A percentile compares a stretch with the other conserved stretches of the same genome.
Evolutionary conservation across 2,329 filamentous ascomycete genomes (phyloP).

Genomic region (Curvularia sp.): DNA sequence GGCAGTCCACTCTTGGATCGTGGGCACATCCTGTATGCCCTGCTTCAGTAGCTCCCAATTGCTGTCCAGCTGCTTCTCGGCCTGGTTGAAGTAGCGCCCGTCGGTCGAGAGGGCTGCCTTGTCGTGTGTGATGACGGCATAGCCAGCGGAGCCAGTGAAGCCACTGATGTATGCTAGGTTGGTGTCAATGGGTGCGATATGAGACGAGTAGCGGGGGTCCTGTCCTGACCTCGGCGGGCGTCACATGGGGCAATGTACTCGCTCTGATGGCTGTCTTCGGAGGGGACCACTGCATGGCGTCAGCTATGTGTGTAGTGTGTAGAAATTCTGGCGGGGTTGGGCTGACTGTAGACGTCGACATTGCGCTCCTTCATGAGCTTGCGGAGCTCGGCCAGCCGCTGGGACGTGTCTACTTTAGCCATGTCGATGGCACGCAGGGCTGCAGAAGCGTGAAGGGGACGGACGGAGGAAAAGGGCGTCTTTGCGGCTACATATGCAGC

Average conservation of each 20-base stretch:
- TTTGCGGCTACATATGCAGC: slow-evolving; percentile 38
- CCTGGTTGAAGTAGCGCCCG: slow-evolving; percentile 98
- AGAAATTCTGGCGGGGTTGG: background rate
- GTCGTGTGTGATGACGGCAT: slow-evolving; percentile 83
- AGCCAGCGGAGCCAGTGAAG: slow-evolving; percentile 94
- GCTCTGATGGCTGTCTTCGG: slow-evolving; percentile 95
- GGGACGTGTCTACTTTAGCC: slow-evolving; percentile 79
- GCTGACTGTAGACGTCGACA: slow-evolving; percentile 87
- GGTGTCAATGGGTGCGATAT: slow-evolving; percentile 38
- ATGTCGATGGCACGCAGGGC: slow-evolving; percentile 62
- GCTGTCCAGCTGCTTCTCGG: slow-evolving; percentile 82
- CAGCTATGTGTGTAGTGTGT: slow-evolving; percentile 38
- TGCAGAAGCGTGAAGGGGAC: slow-evolving; percentile 44
- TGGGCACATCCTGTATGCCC: slow-evolving; percentile 90
- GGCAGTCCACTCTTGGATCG: slow-evolving; percentile 94
- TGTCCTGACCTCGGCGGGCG: slow-evolving; percentile 71
- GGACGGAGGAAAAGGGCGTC: slow-evolving; percentile 19
- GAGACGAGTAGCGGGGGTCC: slow-evolving; percentile 22
- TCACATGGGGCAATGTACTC: slow-evolving; percentile 99
- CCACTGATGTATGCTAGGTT: slow-evolving; percentile 80
- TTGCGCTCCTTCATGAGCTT: slow-evolving; percentile 85
- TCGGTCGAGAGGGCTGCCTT: slow-evolving; percentile 93
- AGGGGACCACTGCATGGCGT: slow-evolving; percentile 78
- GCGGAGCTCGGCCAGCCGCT: slow-evolving; percentile 77
- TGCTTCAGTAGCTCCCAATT: slow-evolving; percentile 96